Conservation (phyloP, 257 asterid species). For the Solanum tarijense region DNA sequence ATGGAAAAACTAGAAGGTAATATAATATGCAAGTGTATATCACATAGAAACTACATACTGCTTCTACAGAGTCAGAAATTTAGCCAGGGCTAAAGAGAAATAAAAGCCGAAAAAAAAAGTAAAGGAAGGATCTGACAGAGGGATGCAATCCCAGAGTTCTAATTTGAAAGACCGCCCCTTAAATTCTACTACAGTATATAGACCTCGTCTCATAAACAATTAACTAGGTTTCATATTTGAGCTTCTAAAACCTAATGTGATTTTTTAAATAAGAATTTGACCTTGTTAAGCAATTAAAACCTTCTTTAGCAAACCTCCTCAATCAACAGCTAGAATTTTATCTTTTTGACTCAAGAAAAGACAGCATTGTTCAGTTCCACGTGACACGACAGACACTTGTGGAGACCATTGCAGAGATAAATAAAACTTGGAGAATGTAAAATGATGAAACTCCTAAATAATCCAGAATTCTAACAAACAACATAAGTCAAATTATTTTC, state of each 20-base stretch:
- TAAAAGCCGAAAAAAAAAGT: neutral
- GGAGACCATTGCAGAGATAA: neutral
- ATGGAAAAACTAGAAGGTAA: neutral
- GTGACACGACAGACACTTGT: neutral
- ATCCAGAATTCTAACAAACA: neutral
- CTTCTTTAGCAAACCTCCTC: neutral
- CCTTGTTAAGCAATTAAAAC: neutral
- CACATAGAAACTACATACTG: neutral
- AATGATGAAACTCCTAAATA: neutral
- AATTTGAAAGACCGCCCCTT: neutral
- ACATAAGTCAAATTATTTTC: neutral
- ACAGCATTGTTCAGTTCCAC: neutral
- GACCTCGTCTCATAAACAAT: neutral
- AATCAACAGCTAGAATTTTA: neutral
- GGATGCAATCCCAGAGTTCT: neutral
- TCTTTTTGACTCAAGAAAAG: neutral
- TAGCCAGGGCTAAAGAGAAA: neutral
- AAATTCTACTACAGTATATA: neutral
- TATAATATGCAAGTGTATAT: neutral
- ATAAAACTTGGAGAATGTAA: neutral
- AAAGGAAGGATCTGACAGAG: neutral
- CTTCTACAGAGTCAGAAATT: neutral
- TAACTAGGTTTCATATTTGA: neutral
- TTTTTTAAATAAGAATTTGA: neutral
- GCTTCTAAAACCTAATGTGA: neutral